These are phyloP conservation scores for Fusarium sp. DNA, from an alignment of 2,329 filamentous ascomycete species.

Conservation along the genomic window DNA sequence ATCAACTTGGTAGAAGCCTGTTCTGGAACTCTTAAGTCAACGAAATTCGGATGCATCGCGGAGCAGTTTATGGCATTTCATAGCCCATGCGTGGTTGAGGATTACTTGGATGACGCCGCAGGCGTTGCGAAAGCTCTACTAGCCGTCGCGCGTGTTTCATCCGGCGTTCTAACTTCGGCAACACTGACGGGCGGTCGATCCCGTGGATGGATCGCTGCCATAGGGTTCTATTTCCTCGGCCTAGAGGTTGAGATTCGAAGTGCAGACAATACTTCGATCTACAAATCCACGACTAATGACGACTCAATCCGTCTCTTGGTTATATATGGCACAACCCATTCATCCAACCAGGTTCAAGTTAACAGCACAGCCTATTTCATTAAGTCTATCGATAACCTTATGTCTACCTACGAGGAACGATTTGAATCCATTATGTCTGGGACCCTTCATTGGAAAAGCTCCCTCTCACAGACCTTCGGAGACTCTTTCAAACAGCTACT, in stretches of 20 bases:
- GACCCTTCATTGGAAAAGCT: rapidly evolving
- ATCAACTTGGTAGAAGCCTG: not conserved
- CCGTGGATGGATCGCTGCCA: not conserved
- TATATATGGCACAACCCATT: rapidly evolving
- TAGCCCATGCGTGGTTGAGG: rapidly evolving
- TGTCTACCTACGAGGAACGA: rapidly evolving
- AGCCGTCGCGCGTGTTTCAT: rapidly evolving
- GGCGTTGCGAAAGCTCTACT: rapidly evolving
- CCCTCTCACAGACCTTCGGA: rapidly evolving
- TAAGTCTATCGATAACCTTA: rapidly evolving
- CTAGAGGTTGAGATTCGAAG: not conserved
- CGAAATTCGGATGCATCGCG: rapidly evolving
- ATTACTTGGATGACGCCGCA: rapidly evolving
- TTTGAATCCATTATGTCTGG: rapidly evolving
- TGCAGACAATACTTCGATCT: rapidly evolving
- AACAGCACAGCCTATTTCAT: rapidly evolving
- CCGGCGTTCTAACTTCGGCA: rapidly evolving
- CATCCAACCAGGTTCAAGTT: rapidly evolving
- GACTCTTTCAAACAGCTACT: rapidly evolving
- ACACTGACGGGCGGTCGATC: not conserved
- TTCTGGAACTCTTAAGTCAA: not conserved
- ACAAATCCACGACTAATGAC: rapidly evolving
- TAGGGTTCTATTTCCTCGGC: not conserved
- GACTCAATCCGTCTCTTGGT: rapidly evolving
- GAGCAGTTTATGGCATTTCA: not conserved